Base-by-base conservation (phyloP, 225 moss, liverwort and hornwort species). In the Thuidium tamariscinum region DNA sequence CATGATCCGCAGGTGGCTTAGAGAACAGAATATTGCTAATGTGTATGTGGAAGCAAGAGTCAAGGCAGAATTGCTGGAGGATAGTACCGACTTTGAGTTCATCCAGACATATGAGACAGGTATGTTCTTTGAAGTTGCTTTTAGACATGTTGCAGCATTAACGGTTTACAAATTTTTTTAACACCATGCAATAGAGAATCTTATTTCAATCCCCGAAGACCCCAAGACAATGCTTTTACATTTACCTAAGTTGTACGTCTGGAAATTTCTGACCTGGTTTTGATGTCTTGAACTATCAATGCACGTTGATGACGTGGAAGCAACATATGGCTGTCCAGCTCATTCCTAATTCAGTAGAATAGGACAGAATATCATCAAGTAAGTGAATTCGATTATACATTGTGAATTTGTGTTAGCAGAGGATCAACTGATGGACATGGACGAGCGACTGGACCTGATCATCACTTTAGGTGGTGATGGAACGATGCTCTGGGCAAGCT, bases 381-480 rank as follows among this genome's bases (percentile, higher is more conserved):
- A 44, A 77, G 44, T 65, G 52, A 66, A 62, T 10, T 85, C 82
- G 37, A 82, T 73, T 51, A 54, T 85, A 15, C 30, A 11, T 80
- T 87, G 86, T 46, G 63, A 87, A 79, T 85, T 74, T 83, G 44
- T 78, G 26, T 54, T 65, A 72, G 85, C 94, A 96, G 97, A 93
- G 89, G 89, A 90, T 56, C 94, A 95, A 63, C 51, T 91, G 83
- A 61, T 79, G 87, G 65, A 84, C 72, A 90, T 96, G 37, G 89
- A 93, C 79, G 90, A 86, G 51, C 93, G 91, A 81, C 92, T 96
- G 90, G 97, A 98, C 86, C 87, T 98, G 81, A 95, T 95, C 74
- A 93, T 98, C 63, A 98, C 97, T 75, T 90, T 98, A 73, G 97
- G 97, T 83, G 97, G 97, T 74, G 97, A 98, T 85, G 97, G 97